Evolutionary conservation across 306 rosid genomes (phyloP).

Genomic region (Sphenostylis stenocarpa): DNA sequence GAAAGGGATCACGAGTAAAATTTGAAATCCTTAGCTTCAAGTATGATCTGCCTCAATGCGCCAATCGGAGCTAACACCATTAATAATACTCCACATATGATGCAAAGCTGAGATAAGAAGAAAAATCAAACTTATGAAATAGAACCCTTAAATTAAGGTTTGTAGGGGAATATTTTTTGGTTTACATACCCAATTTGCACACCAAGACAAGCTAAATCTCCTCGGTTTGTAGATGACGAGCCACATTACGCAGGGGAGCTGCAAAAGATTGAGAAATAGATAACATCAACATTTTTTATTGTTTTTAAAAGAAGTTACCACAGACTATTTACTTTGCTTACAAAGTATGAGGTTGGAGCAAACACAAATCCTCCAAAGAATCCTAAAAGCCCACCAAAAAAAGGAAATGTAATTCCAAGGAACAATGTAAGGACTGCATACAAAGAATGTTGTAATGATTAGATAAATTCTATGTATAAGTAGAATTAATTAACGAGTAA

Average conservation of each 20-base stretch:
- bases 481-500: neutral
- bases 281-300: neutral
- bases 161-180: neutral
- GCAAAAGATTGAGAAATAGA: constrained; percentile 24
- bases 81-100: constrained; percentile 47
- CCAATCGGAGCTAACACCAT: constrained; percentile 65
- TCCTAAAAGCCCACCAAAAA: constrained; percentile 69
- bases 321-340: constrained; percentile 37
- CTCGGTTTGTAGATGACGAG: constrained; percentile 68
- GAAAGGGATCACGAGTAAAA: constrained; percentile 47
- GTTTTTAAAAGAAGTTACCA: no score
- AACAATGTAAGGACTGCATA: constrained; percentile 71
- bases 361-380: constrained; percentile 89
- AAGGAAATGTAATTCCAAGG: constrained; percentile 70
- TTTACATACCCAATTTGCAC: constrained; percentile 62
- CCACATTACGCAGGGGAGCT: constrained; percentile 93
- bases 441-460: neutral
- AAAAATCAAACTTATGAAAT: neutral
- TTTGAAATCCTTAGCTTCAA: constrained; percentile 42
- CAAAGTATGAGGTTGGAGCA: constrained; percentile 87
- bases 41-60: constrained; percentile 59
- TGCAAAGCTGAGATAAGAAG: constrained; percentile 57
- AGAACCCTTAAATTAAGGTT: neutral
- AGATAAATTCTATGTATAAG: neutral
- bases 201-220: constrained; percentile 73